Evolutionary conservation across 139 green algal species (phyloP).

Genomic region (Closterium sp.): DNA sequence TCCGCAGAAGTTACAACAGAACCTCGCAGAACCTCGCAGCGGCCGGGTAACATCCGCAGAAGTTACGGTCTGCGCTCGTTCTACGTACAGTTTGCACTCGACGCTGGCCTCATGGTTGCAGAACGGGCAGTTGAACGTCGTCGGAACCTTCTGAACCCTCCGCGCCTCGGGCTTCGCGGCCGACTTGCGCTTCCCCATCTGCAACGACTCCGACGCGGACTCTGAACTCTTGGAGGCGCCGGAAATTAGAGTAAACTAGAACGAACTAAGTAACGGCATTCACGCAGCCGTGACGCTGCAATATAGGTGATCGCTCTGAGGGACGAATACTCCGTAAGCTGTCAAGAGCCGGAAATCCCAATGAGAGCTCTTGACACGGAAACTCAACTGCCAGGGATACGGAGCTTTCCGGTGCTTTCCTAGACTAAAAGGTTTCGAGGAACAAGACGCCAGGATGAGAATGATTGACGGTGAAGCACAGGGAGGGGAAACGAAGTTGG

Average conservation of each 20-base stretch:
- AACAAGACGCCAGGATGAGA: not conserved
- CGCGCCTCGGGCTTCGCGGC: constrained; percentile 67
- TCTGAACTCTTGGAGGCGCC: not conserved
- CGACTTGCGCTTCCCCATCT: constrained; percentile 70
- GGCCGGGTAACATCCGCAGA: too few species aligned
- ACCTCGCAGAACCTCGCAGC: too few species aligned
- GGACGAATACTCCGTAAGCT: too few species aligned
- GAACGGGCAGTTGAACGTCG: constrained; percentile 67
- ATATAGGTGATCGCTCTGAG: too few species aligned
- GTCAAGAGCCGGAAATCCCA: too few species aligned
- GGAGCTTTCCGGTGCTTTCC: too few species aligned
- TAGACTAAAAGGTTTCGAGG: too few species aligned
- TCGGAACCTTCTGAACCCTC: constrained; percentile 61
- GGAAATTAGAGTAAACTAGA: too few species aligned
- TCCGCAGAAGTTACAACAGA: too few species aligned
- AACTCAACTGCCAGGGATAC: not conserved
- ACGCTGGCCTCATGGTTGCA: constrained; percentile 71
- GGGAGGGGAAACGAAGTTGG: not conserved
- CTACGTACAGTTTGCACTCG: constrained; percentile 55
- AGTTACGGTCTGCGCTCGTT: too few species aligned
- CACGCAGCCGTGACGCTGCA: not conserved
- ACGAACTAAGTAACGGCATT: not conserved
- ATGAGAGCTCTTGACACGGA: too few species aligned
- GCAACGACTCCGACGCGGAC: not conserved
- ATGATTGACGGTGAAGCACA: not conserved